Base-by-base conservation (phyloP, 2,329 filamentous ascomycete genomes). In the Blastomyces parvus region DNA sequence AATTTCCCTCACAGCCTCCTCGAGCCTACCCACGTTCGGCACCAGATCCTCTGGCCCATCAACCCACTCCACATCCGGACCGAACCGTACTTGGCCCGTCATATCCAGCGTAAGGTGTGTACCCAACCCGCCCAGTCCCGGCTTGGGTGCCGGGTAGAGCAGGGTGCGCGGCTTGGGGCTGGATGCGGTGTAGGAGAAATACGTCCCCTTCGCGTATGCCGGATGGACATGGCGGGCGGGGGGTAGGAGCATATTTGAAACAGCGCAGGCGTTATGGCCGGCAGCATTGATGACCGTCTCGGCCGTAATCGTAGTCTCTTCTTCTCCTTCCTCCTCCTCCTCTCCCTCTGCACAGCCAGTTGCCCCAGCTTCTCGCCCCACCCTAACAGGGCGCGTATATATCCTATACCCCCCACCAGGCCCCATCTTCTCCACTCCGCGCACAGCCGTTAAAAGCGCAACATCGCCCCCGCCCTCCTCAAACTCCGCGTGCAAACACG, bases 61-160 rank as follows among this genome's bases (percentile, higher is more conserved):
- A 0, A 96, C 88, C 94, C 94, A 97, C 74, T 97, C 91, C 17
- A 97, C 89, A 72, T 99, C 94, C 0, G 94, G 94, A 0, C 94
- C 94, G 74, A 99, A 99, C 46, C 91, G 88, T 53, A 97, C 83
- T 0, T 90, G 85, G 0, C 93, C 92, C 0, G 81, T 83, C 77
- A 97, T 83, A 74, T 99, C 94, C 63, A 97, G 83, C 0, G 94
- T 99, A 22, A 99, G 80, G 75, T 99, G 94, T 0, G 94, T 97
- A 58, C 94, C 94, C 0, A 99, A 93, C 0, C 94, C 93, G 60
- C 86, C 92, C 27, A 87, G 84, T 1, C 92, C 92, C 0, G 91
- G 88, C 9, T 89, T 81, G 0, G 93, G 91, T 0, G 89, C 91
- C 0, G 94, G 94, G 72, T 97, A 99, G 60, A 99, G 81, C 27